Conservation (phyloP, 2,329 filamentous ascomycete genomes). For the Hypoxylon sp. region DNA sequence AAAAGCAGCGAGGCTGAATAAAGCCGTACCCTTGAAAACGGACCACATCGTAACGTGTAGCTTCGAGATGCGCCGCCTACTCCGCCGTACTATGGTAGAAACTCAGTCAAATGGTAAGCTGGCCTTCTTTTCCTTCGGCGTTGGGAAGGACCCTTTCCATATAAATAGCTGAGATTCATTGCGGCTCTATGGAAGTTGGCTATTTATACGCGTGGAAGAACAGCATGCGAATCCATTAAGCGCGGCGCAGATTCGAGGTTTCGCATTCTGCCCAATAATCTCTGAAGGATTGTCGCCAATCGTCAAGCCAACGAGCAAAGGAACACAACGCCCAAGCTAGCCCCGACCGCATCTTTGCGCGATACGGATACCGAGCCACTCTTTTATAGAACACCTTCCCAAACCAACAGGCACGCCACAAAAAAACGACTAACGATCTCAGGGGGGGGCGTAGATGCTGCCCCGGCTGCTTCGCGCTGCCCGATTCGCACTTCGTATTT, state of each 20-base stretch:
- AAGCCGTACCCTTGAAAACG: not conserved
- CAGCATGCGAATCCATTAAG: not conserved
- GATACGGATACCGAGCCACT: constrained; percentile 8
- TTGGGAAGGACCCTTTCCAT: no score
- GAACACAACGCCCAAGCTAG: constrained; percentile 8
- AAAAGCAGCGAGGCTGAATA: constrained; percentile 12
- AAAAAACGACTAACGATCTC: not conserved
- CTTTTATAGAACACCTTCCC: constrained; percentile 15
- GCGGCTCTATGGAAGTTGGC: not conserved
- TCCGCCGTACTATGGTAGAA: not conserved
- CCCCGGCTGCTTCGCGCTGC: not conserved
- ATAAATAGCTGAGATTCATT: no score
- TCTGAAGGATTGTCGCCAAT: not conserved
- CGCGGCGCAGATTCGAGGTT: not conserved
- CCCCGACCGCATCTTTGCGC: constrained; percentile 1
- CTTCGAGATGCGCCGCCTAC: not conserved
- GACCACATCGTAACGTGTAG: not conserved
- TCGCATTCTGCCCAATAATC: constrained; percentile 25
- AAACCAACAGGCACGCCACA: not conserved
- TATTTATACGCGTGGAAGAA: not conserved
- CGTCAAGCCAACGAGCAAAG: constrained; percentile 8
- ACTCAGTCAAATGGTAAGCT: not conserved
- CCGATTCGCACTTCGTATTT: not conserved
- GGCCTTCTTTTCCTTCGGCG: no score
- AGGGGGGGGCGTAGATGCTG: not conserved